Conservation (phyloP, 2,329 filamentous ascomycete genomes). For the Microdochium trichocladiopsis region DNA sequence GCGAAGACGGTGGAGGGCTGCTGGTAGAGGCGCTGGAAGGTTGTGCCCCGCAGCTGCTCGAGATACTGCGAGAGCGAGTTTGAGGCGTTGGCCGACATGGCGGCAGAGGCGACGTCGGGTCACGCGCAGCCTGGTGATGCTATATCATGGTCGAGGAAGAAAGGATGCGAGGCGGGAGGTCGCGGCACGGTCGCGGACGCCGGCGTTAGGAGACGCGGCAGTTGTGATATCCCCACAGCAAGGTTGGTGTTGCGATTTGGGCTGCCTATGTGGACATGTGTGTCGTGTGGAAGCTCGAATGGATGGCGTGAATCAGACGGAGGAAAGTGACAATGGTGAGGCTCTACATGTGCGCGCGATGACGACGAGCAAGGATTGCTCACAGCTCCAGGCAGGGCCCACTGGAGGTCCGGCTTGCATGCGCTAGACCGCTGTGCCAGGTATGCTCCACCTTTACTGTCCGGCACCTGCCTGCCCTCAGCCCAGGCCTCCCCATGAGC, state of each 20-base stretch:
- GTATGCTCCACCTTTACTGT: no score
- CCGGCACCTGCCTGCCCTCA: no score
- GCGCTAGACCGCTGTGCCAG: no score
- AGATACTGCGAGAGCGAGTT: conserved; percentile 75
- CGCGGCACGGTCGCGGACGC: background rate
- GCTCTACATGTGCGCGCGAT: background rate
- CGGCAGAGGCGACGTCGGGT: conserved; percentile 3
- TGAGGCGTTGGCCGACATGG: conserved; percentile 18
- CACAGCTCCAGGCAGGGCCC: no score
- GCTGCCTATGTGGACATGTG: no score
- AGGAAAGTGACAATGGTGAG: background rate
- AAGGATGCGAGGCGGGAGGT: background rate
- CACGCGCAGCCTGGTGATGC: background rate
- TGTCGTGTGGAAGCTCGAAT: background rate
- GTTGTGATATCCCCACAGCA: no score
- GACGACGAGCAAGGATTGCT: background rate
- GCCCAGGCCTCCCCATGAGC: no score
- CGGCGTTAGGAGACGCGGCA: no score
- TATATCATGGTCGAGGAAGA: background rate
- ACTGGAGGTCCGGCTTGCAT: no score
- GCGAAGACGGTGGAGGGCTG: conserved; percentile 93
- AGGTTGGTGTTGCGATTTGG: no score
- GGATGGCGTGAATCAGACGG: background rate
- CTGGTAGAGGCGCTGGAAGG: conserved; percentile 87
- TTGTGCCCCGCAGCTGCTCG: conserved; percentile 82